Evolutionary conservation across 441 rosid genomes (phyloP).

Genomic region (Syzygium syzygioides): DNA sequence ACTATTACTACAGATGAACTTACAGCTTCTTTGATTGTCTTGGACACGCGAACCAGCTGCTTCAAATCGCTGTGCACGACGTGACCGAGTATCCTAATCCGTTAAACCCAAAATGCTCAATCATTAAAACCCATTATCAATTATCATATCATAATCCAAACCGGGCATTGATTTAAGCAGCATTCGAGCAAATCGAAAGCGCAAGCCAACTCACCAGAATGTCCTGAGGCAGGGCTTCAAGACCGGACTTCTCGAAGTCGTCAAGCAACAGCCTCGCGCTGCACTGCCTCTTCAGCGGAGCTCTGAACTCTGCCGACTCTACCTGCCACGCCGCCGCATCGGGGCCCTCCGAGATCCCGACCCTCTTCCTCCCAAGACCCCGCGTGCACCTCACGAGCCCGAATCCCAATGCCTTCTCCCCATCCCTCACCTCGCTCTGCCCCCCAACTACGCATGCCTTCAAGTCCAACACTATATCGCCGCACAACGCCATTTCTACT

Average conservation of each 20-base stretch:
- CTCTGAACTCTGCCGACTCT: neutral
- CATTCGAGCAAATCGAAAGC: neutral
- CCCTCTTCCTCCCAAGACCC: conserved; percentile 68
- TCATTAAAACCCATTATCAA: neutral
- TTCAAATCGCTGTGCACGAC: conserved; percentile 78
- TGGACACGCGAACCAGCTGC: conserved; percentile 58
- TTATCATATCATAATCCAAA: neutral
- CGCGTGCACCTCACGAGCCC: conserved; percentile 43
- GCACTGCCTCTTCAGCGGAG: conserved; percentile 52
- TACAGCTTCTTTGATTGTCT: conserved; percentile 70
- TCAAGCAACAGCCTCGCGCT: conserved; percentile 9
- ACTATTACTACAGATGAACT: conserved; percentile 15
- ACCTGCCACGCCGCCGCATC: conserved; percentile 8
- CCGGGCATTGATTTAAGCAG: neutral
- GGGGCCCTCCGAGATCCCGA: conserved; percentile 31
- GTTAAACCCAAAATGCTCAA: neutral
- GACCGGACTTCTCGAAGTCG: conserved; percentile 23
- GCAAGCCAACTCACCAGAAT: conserved; percentile 44
- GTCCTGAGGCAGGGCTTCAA: conserved; percentile 72
- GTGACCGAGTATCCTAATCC: conserved; percentile 57
- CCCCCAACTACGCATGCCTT: conserved; percentile 24
- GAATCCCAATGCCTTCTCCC: conserved; percentile 20
- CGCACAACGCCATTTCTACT: neutral
- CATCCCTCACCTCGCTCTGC: conserved; percentile 12
- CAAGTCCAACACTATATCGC: conserved; percentile 30